These are phyloP conservation scores for Geranomyces variabilis DNA, from an alignment of 192 early-diverging fungal species.

Conservation along the genomic window DNA sequence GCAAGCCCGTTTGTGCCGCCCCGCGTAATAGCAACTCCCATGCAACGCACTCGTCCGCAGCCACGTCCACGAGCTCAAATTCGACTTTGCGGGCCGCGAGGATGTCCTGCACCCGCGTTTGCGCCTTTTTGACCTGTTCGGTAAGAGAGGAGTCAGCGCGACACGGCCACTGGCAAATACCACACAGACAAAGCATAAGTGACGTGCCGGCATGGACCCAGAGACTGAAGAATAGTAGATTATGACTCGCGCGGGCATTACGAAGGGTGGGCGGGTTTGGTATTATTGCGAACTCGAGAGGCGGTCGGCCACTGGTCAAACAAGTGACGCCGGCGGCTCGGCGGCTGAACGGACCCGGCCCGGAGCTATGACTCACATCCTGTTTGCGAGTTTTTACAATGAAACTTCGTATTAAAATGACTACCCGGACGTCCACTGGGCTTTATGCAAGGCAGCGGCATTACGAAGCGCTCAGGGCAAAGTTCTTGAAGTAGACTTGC, in stretches of 20 bases:
- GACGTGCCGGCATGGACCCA: constrained; percentile 30
- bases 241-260: constrained; percentile 22
- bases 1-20: not conserved
- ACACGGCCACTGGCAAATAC: not conserved
- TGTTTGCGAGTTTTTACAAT: no score
- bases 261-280: no score
- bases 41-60: constrained; percentile 44
- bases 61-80: constrained; percentile 45
- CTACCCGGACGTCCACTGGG: no score
- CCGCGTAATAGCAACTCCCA: not conserved
- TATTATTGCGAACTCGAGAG: no score
- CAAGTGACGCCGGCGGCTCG: no score
- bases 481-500: constrained; percentile 41
- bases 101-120: constrained; percentile 45
- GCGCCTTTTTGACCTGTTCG: constrained; percentile 38
- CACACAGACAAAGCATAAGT: not conserved
- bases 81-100: constrained; percentile 40
- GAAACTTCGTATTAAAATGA: no score
- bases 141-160: no score
- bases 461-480: constrained; percentile 12
- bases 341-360: no score
- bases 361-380: no score
- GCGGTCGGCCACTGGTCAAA: no score
- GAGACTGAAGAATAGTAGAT: constrained; percentile 46
- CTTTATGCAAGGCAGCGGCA: no score